These are phyloP conservation scores for Lactarius hengduanensis DNA, from an alignment of 768 basidiomycete genomes.

Conservation along the genomic window DNA sequence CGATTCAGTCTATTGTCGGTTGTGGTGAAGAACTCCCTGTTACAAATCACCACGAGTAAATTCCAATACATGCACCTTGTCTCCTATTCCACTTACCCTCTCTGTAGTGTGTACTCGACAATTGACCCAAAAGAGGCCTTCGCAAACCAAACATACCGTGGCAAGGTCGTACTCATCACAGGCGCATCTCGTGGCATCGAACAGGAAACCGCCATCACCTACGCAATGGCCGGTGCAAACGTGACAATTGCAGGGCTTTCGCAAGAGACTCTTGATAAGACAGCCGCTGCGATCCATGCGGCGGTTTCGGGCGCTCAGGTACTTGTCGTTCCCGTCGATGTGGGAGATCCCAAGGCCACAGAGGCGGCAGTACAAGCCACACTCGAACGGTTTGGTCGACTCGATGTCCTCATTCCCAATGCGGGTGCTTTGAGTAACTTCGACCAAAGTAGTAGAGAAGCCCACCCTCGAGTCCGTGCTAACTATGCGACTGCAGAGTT, in stretches of 20 bases:
- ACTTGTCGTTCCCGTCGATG: too few relatives aligned
- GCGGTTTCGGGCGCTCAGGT: conserved; percentile 1
- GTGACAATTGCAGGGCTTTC: conserved; percentile 20
- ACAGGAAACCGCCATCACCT: conserved; percentile 17
- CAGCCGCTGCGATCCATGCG: conserved; percentile 12
- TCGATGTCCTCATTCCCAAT: too few relatives aligned
- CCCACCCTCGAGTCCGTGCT: too few relatives aligned
- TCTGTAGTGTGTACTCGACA: neutral
- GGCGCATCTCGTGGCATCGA: conserved; percentile 26
- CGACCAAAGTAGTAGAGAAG: too few relatives aligned
- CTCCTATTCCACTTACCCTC: neutral
- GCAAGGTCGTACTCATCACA: neutral
- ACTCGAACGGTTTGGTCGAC: too few relatives aligned
- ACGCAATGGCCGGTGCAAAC: conserved; percentile 22
- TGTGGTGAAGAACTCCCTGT: neutral
- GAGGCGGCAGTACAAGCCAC: too few relatives aligned
- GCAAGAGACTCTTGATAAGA: conserved; percentile 17
- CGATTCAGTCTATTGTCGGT: neutral
- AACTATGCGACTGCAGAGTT: too few relatives aligned
- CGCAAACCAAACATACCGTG: conserved; percentile 20
- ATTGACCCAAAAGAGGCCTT: neutral
- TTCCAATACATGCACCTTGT: neutral
- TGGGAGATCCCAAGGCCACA: too few relatives aligned
- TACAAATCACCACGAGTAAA: neutral
- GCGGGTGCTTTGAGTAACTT: too few relatives aligned